These are phyloP conservation scores for Endocarpon pusillum DNA, from an alignment of 495 filamentous ascomycete species.

Conservation along the genomic window DNA sequence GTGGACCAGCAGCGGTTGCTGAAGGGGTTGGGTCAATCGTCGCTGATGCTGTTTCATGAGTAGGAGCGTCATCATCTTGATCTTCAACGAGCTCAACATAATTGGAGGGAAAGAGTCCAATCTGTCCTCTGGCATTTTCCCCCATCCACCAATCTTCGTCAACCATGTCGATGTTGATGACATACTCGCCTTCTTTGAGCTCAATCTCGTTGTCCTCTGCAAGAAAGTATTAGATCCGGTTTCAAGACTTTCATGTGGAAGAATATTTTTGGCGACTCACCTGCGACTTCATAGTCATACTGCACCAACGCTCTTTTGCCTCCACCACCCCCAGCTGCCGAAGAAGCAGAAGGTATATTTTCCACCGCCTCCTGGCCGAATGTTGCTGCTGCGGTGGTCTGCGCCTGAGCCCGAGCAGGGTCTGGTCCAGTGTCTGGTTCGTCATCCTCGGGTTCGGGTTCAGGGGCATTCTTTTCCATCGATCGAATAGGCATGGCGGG, in stretches of 20 bases:
- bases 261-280: too few species aligned
- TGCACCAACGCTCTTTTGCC: slow-evolving; percentile 63
- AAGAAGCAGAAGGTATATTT: too few species aligned
- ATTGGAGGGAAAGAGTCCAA: slow-evolving; percentile 86
- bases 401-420: slow-evolving; percentile 36
- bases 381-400: slow-evolving; percentile 19
- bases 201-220: slow-evolving; percentile 94
- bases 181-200: slow-evolving; percentile 72
- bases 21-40: slow-evolving; percentile 12
- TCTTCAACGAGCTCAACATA: slow-evolving; percentile 75
- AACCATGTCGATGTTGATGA: slow-evolving; percentile 95
- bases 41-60: slow-evolving; percentile 12
- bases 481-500: slow-evolving; percentile 38
- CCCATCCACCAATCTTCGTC: slow-evolving; percentile 98
- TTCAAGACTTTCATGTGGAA: too few species aligned
- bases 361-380: slow-evolving; percentile 22
- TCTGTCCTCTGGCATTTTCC: slow-evolving; percentile 60
- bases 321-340: slow-evolving; percentile 14
- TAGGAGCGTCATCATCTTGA: slow-evolving; percentile 5
- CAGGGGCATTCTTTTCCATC: slow-evolving; percentile 39
- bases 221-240: too few species aligned
- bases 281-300: slow-evolving; percentile 95
- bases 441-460: slow-evolving; percentile 46
- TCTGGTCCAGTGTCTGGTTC: slow-evolving; percentile 45
- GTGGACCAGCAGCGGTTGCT: slow-evolving; percentile 6